Evolutionary conservation across 257 asterid genomes (phyloP).

Genomic region (Leptodermis oblonga): DNA sequence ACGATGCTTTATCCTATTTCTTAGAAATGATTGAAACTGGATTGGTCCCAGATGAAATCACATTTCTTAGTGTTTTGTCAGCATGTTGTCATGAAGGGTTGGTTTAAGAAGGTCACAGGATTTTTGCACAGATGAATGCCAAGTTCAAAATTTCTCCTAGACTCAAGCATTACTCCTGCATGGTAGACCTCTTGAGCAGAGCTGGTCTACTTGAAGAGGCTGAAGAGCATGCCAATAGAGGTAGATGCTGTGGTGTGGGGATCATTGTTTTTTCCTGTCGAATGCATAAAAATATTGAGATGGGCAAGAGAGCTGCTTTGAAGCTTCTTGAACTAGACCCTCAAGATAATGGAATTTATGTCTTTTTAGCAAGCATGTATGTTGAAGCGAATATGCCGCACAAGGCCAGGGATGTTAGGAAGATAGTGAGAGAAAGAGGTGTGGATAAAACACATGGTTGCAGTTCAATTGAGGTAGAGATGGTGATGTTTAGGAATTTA

Average conservation of each 20-base stretch:
- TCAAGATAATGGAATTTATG: conserved; percentile 57
- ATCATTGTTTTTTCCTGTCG: conserved; percentile 64
- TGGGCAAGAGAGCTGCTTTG: conserved; percentile 57
- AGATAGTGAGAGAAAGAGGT: too few species aligned
- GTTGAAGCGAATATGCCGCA: too few species aligned
- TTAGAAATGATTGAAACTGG: conserved; percentile 50
- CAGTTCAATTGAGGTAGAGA: conserved; percentile 73
- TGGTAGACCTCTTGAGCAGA: conserved; percentile 82
- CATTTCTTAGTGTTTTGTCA: conserved; percentile 56
- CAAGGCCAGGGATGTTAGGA: too few species aligned
- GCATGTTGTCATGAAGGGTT: conserved; percentile 86
- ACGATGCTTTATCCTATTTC: conserved; percentile 49
- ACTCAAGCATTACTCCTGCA: conserved; percentile 59
- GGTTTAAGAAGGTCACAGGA: conserved; percentile 52
- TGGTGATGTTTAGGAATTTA: conserved; percentile 55
- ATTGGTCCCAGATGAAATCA: conserved; percentile 61
- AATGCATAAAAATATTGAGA: conserved; percentile 49
- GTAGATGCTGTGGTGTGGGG: conserved; percentile 74
- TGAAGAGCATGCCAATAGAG: conserved; percentile 51
- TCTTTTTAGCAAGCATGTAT: conserved; percentile 64
- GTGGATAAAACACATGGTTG: too few species aligned
- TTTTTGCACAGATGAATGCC: conserved; percentile 54
- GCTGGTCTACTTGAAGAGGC: conserved; percentile 70
- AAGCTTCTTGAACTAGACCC: conserved; percentile 69
- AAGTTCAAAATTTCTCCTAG: conserved; percentile 39